A percentile compares a stretch with the other conserved stretches of the same genome.
Conservation (phyloP, 2,329 filamentous ascomycete species). For the Diplodia corticola region DNA sequence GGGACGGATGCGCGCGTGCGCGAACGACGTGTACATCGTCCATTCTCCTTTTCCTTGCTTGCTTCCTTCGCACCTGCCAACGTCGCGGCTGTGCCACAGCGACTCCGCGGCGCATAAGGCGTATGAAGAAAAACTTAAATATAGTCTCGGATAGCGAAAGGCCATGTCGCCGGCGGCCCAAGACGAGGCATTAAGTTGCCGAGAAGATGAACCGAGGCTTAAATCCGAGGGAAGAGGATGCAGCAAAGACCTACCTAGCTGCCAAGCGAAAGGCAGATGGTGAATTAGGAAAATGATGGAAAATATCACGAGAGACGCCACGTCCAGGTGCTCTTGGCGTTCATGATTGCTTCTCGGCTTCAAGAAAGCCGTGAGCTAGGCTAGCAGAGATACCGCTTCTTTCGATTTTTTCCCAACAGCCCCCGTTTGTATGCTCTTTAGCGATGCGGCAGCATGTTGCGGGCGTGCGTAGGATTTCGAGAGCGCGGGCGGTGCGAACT, state of each 20-base stretch:
- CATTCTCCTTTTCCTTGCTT: background rate
- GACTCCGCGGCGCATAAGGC: background rate
- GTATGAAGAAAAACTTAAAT: background rate
- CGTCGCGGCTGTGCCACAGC: background rate
- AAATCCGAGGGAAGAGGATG: background rate
- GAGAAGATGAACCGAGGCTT: background rate
- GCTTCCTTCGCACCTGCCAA: background rate
- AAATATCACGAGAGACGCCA: background rate
- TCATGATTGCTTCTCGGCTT: background rate
- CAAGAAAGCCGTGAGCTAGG: background rate
- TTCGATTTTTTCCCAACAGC: background rate
- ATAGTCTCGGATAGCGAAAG: background rate
- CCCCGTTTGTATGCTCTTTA: background rate
- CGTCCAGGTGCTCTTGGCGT: background rate
- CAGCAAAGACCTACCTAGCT: background rate
- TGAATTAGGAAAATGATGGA: background rate
- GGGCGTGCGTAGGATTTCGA: background rate
- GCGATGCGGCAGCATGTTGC: background rate
- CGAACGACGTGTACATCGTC: background rate
- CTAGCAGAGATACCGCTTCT: background rate
- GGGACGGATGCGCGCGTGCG: too few relatives aligned
- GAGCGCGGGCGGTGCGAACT: too few relatives aligned
- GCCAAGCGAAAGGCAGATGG: background rate
- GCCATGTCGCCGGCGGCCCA: background rate
- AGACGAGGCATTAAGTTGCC: background rate